Base-by-base conservation (phyloP, 257 asterid genomes). In the Salvia splendens region DNA sequence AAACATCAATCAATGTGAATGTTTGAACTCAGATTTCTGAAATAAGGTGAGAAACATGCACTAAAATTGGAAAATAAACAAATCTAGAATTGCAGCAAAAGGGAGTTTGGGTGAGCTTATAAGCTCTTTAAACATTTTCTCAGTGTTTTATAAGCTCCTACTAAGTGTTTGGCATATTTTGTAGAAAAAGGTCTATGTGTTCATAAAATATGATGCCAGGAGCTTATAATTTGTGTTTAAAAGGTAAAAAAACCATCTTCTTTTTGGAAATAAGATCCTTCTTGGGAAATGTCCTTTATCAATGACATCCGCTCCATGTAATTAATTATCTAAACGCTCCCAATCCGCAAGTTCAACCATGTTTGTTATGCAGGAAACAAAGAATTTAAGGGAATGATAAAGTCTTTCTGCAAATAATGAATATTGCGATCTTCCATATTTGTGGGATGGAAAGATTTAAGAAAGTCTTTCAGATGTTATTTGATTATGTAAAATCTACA, bases 391-490 rank as follows among this genome's bases (percentile, higher is more conserved):
- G 50, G 50, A 62, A 12, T 40, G n/a, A 47, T 49, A 14, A 48
- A 49, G 4, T 10, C 58, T 24, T 24, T 51, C 59, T 55, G 30
- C 5, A 24, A 6, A 4, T 51, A 56, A 30, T 59, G 46, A 12
- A 43, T 43, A 36, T 24, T 30, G 68, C 28, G 47, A 58, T 65
- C 16, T 73, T 64, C 43, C 58, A 28, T 50, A 38, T 50, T 49
- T 46, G 35, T 5, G 28, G 53, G 47, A 17, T 24, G 30, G 40
- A 67, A 52, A 38, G 42, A 24, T 52, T 12, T 24, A 4, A 64
- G 62, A 42, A 33, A 41, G 5, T 24, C 36, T 60, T 77, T 33
- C 54, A 62, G 65, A 70, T 77, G 73, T 53, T 15, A 48, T 60
- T 20, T 61, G 40, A 59, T 28, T 24, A 9, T 11, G 40, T 70